Percentiles rank a stretch among this genome's conserved stretches.
phyloP scores from a whole-genome alignment of 2,329 filamentous ascomycete genomes.

The Xylaria sp. region DNA sequence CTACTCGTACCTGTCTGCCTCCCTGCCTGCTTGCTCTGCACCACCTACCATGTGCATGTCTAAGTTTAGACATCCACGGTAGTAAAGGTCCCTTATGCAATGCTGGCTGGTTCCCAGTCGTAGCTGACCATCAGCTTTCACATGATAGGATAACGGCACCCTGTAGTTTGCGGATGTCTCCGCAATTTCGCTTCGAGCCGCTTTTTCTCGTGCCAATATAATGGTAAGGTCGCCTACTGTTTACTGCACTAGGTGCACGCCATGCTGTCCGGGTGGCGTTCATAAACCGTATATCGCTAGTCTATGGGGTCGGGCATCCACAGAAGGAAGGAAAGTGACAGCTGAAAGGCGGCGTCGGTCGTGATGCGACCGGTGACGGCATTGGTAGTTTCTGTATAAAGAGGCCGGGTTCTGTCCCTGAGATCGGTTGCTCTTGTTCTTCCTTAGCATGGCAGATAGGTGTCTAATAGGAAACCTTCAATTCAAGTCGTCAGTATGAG shows the following conservation, averaged over 20 bases:
- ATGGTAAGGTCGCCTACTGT: not conserved
- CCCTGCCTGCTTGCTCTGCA: too few species aligned
- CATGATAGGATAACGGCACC: not conserved
- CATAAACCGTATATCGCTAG: not conserved
- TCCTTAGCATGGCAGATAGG: not conserved
- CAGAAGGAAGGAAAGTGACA: not conserved
- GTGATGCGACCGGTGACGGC: not conserved
- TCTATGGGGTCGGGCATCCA: not conserved
- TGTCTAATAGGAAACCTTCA: too few species aligned
- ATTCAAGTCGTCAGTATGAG: slow-evolving; percentile 2
- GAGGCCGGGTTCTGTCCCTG: not conserved
- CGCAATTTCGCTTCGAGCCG: not conserved
- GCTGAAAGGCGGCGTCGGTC: not conserved
- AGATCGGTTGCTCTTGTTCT: not conserved
- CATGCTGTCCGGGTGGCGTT: not conserved
- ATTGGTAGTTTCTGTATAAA: not conserved
- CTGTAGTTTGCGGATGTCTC: not conserved
- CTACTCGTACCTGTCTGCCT: not conserved
- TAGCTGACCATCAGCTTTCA: not conserved
- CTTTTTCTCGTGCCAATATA: not conserved
- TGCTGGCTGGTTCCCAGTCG: not conserved
- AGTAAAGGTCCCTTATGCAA: not conserved
- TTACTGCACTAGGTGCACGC: not conserved
- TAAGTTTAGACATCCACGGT: too few species aligned
- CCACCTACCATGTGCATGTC: too few species aligned